Percentiles rank a stretch among this genome's conserved stretches.
phyloP scores from a whole-genome alignment of 2,329 filamentous ascomycete species.

The Hymenoscyphus infarciens region DNA sequence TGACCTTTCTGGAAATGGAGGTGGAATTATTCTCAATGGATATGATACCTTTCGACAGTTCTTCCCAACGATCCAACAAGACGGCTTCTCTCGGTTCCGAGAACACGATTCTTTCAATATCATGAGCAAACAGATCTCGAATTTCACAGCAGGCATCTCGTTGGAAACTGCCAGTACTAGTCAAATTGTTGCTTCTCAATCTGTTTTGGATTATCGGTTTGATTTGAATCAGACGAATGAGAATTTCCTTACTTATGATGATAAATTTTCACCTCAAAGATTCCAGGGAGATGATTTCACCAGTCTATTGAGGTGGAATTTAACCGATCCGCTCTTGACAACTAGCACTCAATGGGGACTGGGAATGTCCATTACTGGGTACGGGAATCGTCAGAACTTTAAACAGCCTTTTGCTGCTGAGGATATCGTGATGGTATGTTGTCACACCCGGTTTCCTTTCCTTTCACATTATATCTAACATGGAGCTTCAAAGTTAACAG shows the following conservation, averaged over 20 bases:
- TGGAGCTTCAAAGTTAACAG: no score
- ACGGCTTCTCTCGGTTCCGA: slow-evolving; percentile 24
- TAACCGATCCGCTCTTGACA: slow-evolving; percentile 25
- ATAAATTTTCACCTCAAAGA: slow-evolving; percentile 23
- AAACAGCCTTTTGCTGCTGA: slow-evolving; percentile 39
- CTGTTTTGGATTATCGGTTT: slow-evolving; percentile 24
- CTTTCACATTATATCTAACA: not conserved
- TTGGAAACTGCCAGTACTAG: slow-evolving; percentile 18
- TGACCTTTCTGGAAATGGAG: slow-evolving; percentile 57
- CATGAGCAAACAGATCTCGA: slow-evolving; percentile 22
- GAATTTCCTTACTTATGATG: slow-evolving; percentile 22
- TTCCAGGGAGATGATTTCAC: slow-evolving; percentile 23
- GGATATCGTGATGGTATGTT: slow-evolving; percentile 43
- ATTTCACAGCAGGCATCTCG: slow-evolving; percentile 18
- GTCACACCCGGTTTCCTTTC: no score
- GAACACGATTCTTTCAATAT: slow-evolving; percentile 25
- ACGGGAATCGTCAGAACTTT: slow-evolving; percentile 30
- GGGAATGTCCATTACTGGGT: slow-evolving; percentile 35
- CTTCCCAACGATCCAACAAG: slow-evolving; percentile 32
- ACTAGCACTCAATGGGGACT: slow-evolving; percentile 23
- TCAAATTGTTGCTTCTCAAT: slow-evolving; percentile 19
- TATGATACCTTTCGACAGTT: slow-evolving; percentile 47
- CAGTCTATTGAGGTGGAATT: slow-evolving; percentile 25
- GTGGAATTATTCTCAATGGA: slow-evolving; percentile 48
- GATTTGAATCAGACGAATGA: slow-evolving; percentile 25